Percentiles rank a stretch among this genome's conserved stretches.
Conservation (phyloP, 2,329 filamentous ascomycete species). For the Escovopsis sp. region DNA sequence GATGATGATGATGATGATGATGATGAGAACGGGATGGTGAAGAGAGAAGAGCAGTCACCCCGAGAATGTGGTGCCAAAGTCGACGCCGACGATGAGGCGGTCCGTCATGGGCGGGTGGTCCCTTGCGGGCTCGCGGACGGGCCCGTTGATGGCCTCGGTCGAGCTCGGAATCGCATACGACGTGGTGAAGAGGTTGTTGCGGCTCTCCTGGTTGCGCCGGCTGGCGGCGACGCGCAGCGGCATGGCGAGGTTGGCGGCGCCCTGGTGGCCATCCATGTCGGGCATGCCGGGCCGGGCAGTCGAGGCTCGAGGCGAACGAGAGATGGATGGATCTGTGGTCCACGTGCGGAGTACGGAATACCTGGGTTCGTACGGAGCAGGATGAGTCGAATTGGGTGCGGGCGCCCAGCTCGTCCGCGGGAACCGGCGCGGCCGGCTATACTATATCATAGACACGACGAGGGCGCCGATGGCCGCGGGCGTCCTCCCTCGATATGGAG, state of each 20-base stretch:
- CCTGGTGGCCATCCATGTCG: constrained; percentile 3
- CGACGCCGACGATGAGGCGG: constrained; percentile 60
- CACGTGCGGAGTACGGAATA: too few species aligned
- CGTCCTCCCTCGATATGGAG: too few species aligned
- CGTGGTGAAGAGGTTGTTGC: constrained; percentile 35
- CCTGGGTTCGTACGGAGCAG: too few species aligned
- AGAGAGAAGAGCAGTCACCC: constrained; percentile 32
- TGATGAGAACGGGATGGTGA: background rate
- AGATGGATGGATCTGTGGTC: too few species aligned
- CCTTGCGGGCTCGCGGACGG: constrained; percentile 39
- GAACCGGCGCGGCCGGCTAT: too few species aligned
- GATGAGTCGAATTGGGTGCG: too few species aligned
- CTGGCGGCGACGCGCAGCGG: constrained; percentile 32
- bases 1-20: background rate
- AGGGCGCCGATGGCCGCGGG: too few species aligned
- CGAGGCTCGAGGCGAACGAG: too few species aligned
- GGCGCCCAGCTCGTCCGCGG: too few species aligned
- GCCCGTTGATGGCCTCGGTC: constrained; percentile 48
- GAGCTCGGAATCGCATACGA: constrained; percentile 39
- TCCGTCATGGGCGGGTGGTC: constrained; percentile 41
- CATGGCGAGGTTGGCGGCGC: constrained; percentile 34
- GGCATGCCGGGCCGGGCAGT: too few species aligned
- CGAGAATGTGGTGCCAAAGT: constrained; percentile 76
- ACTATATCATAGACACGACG: too few species aligned
- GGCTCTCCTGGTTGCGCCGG: constrained; percentile 38